Conservation (phyloP, 257 asterid species). For the Nicotiana obtusifolia region DNA sequence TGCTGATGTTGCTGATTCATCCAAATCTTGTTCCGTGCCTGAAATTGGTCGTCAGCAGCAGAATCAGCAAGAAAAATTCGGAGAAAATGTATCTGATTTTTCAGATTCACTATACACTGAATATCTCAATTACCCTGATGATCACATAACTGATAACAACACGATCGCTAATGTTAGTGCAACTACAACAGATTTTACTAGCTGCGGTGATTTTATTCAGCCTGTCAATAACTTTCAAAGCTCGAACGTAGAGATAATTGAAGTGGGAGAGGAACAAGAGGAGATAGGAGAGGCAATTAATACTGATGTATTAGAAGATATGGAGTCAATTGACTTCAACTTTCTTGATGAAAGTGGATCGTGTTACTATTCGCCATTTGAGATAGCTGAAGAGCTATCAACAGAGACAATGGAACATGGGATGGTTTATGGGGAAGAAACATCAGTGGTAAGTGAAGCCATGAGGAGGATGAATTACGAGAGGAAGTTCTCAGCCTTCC, state of each 20-base stretch:
- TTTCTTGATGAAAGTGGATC: slow-evolving; percentile 38
- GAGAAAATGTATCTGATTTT: slow-evolving; percentile 26
- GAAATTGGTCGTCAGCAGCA: not conserved
- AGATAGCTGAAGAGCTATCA: slow-evolving; percentile 54
- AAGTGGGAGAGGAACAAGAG: too few relatives aligned
- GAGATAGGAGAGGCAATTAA: not conserved
- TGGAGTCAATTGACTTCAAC: not conserved
- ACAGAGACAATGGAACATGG: not conserved
- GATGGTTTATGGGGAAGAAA: slow-evolving; percentile 24
- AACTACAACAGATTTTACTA: not conserved
- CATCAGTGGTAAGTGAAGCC: slow-evolving; percentile 43
- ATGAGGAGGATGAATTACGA: slow-evolving; percentile 69
- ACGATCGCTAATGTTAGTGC: not conserved
- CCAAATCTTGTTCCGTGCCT: not conserved
- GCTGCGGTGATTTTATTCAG: not conserved
- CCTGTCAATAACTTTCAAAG: not conserved
- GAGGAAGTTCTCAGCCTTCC: slow-evolving; percentile 68
- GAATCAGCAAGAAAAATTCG: not conserved
- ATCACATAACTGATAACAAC: slow-evolving; percentile 17
- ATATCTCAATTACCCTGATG: slow-evolving; percentile 49
- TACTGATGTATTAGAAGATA: not conserved
- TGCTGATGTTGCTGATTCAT: not conserved
- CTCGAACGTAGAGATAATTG: not conserved
- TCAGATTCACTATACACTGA: slow-evolving; percentile 43
- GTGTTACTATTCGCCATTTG: slow-evolving; percentile 51